Conservation (phyloP, 2,329 filamentous ascomycete species). For the Neofusicoccum kwambonambiense region DNA sequence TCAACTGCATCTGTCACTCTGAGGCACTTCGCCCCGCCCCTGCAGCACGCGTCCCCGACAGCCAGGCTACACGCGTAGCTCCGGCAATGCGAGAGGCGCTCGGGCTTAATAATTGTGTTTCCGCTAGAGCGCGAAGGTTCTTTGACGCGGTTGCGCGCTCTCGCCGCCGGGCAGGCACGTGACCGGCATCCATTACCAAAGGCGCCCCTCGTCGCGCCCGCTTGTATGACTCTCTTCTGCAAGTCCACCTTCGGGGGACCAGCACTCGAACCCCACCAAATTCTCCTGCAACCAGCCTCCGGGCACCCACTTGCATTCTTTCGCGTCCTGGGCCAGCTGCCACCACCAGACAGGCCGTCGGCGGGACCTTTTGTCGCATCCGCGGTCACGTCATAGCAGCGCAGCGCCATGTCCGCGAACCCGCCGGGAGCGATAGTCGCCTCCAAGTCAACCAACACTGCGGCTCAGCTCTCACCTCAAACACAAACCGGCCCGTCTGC, state of each 20-base stretch:
- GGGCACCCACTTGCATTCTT: background rate
- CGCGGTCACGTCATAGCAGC: slow-evolving; percentile 14
- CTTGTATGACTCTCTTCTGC: slow-evolving; percentile 13
- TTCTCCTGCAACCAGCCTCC: background rate
- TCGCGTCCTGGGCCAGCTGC: background rate
- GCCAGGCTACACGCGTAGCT: background rate
- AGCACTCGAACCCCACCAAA: background rate
- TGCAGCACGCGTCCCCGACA: background rate
- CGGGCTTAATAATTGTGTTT: background rate
- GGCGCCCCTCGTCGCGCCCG: background rate
- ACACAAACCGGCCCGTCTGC: slow-evolving; percentile 45
- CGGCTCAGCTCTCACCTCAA: slow-evolving; percentile 42
- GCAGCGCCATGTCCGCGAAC: slow-evolving; percentile 44
- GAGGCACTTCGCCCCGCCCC: background rate
- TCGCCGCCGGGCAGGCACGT: background rate
- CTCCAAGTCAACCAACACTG: slow-evolving; percentile 40
- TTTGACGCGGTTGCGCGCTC: background rate
- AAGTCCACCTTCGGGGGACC: slow-evolving; percentile 19
- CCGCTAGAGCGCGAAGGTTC: background rate
- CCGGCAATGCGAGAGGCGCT: background rate
- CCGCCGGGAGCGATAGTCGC: slow-evolving; percentile 40
- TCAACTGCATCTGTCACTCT: background rate
- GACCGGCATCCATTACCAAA: background rate
- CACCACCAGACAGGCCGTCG: background rate
- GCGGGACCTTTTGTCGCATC: slow-evolving; percentile 1